Conservation (phyloP, 768 basidiomycete species). For the Auricularia sp. region DNA sequence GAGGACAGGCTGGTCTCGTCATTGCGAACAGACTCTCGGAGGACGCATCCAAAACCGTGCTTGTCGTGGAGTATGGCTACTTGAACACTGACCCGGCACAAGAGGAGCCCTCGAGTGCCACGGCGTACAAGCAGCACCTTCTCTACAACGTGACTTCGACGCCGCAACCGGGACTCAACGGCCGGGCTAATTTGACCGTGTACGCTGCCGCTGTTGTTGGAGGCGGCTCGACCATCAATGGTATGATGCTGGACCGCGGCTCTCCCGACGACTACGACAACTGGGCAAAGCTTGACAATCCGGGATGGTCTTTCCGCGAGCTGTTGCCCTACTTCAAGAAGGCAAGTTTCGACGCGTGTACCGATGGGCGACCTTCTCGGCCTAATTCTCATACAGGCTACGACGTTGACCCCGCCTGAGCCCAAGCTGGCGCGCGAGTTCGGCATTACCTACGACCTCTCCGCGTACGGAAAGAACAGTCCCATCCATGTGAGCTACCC, state of each 20-base stretch:
- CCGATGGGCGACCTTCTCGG: neutral
- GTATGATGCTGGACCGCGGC: conserved; percentile 1
- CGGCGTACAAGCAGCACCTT: neutral
- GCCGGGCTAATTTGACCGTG: neutral
- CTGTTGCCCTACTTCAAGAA: conserved; percentile 6
- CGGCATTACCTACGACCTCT: conserved; percentile 3
- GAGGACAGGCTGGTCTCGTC: conserved; percentile 24
- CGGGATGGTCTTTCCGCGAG: neutral
- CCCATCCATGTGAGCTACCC: conserved; percentile 5
- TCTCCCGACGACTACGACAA: conserved; percentile 4
- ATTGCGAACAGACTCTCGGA: conserved; percentile 24
- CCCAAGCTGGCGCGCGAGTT: neutral
- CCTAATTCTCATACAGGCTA: neutral
- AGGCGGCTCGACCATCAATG: conserved; percentile 1
- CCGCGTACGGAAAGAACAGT: neutral
- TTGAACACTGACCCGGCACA: neutral
- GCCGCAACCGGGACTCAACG: neutral
- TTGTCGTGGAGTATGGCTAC: conserved; percentile 2
- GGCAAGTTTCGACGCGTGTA: neutral
- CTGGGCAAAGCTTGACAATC: conserved; percentile 1
- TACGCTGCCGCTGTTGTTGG: neutral
- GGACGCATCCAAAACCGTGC: conserved; percentile 15
- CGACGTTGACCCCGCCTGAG: neutral
- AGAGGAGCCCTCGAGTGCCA: neutral
- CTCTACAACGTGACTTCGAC: conserved; percentile 1